These are phyloP conservation scores for Remersonia thermophila DNA, from an alignment of 2,329 filamentous ascomycete genomes.

Conservation along the genomic window DNA sequence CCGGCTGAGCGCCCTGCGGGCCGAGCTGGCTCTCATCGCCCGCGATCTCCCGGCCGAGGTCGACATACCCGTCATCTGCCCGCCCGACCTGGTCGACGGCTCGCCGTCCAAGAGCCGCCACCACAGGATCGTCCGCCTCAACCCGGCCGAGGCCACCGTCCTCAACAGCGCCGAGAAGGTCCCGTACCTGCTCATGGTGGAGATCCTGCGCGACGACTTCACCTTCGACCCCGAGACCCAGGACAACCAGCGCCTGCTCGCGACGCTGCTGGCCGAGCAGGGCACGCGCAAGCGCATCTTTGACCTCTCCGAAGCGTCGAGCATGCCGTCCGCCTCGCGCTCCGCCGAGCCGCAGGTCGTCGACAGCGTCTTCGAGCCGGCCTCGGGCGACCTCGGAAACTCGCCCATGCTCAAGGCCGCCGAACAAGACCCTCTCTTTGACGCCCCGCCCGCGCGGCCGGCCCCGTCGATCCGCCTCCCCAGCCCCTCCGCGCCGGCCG, in stretches of 20 bases:
- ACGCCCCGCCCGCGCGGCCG: conserved; percentile 19
- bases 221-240: conserved; percentile 64
- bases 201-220: conserved; percentile 71
- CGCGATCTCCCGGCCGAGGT: conserved; percentile 74
- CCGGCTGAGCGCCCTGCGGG: conserved; percentile 66
- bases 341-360: conserved; percentile 30
- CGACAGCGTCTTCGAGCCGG: conserved; percentile 78
- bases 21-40: conserved; percentile 67
- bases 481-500: conserved; percentile 41
- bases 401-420: conserved; percentile 52
- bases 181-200: conserved; percentile 74
- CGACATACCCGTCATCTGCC: conserved; percentile 71
- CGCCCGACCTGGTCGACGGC: conserved; percentile 60
- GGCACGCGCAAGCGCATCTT: conserved; percentile 49
- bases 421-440: conserved; percentile 32
- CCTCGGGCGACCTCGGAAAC: conserved; percentile 63
- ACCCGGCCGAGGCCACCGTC: conserved; percentile 73
- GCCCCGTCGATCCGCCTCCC: conserved; percentile 42
- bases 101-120: conserved; percentile 64
- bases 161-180: conserved; percentile 80
- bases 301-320: conserved; percentile 57
- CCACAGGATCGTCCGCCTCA: conserved; percentile 71
- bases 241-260: conserved; percentile 57
- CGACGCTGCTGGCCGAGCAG: conserved; percentile 44
- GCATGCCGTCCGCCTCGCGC: conserved; percentile 29